phyloP scores from a whole-genome alignment of 2,329 filamentous ascomycete species.

The Trichocomaceae sp. region DNA sequence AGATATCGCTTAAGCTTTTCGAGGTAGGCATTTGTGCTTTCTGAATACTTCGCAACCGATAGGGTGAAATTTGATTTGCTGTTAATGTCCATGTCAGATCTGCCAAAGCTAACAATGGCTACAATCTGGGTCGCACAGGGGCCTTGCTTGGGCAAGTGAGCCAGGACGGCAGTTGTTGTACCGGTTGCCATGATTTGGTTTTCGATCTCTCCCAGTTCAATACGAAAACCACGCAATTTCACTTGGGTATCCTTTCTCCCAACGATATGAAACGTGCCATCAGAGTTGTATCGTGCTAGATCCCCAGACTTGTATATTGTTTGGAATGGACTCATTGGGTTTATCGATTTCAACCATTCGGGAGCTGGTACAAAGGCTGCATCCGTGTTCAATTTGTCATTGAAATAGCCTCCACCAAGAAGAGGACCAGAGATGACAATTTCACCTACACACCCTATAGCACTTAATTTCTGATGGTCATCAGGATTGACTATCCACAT shows the following conservation, averaged over 20 bases:
- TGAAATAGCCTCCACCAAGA: constrained; percentile 41
- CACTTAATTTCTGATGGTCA: constrained; percentile 37
- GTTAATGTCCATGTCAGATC: neutral
- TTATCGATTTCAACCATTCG: constrained; percentile 24
- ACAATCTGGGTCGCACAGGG: neutral
- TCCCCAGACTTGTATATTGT: constrained; percentile 33
- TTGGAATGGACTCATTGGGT: constrained; percentile 20
- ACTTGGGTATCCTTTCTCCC: constrained; percentile 34
- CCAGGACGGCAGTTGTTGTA: neutral
- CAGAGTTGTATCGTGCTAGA: constrained; percentile 26
- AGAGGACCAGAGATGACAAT: constrained; percentile 37
- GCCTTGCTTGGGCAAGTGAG: neutral
- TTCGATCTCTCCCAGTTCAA: constrained; percentile 39
- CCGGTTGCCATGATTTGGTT: neutral
- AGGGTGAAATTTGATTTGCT: neutral
- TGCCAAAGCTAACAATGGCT: neutral
- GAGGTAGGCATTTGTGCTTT: neutral
- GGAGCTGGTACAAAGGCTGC: constrained; percentile 34
- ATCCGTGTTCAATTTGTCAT: constrained; percentile 32
- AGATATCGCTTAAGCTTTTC: neutral
- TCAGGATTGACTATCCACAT: constrained; percentile 42
- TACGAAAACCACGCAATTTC: constrained; percentile 37
- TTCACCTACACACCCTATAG: constrained; percentile 35
- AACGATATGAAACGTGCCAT: constrained; percentile 30
- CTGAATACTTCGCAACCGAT: neutral